Evolutionary conservation across 345 rosid genomes (phyloP), one percentile per base, ranked within the genome.

Genomic region (Aethionema arabicum): DNA sequence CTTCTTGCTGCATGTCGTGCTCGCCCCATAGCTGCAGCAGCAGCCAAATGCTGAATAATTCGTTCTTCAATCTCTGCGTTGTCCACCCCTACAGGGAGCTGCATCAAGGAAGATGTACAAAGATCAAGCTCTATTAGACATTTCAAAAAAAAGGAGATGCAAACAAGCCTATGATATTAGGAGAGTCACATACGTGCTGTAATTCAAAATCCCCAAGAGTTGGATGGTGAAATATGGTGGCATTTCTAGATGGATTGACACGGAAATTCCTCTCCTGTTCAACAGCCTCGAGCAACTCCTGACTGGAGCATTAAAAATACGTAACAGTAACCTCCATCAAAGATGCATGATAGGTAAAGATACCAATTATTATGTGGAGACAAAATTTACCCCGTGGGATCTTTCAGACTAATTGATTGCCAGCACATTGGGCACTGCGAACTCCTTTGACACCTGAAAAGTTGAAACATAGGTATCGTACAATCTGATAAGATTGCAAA

Each of bases 371-470:
- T 3, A 14, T 3, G 3, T 40, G 33, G 7, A 74, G 27, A 38
- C 27, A 32, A 55, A 41, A 43, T 5, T 32, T 72, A 93, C 99
- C 97, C 77, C 14, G 84, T 76, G 21, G 96, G 87, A 67, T 93
- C 99, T 80, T 93, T 93, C 69, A 93, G 78, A 69, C 90, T 81
- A 65, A 93, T 80, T 11, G 97, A 66, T 67, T 90, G 99, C 96
- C 95, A 87, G 58, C 99, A 93, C 99, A 93, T 93, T 5, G 99
- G 99, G 77, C 99, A 93, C 58, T 90, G 96, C 33, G 99, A 90
- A 63, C 99, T 93, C 78, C 97, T 87, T 59, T 93, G 99, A 63
- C 99, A 93, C 97, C 99, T 92, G 65, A 32, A 13, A 62, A 31
- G 3, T 49, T 4, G n/a, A 56, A 42, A 59, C 6, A 31, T 0